Evolutionary conservation across 139 green algal genomes (phyloP), one percentile per base, ranked within the genome.

Genomic region (Volvox reticuliferus): DNA sequence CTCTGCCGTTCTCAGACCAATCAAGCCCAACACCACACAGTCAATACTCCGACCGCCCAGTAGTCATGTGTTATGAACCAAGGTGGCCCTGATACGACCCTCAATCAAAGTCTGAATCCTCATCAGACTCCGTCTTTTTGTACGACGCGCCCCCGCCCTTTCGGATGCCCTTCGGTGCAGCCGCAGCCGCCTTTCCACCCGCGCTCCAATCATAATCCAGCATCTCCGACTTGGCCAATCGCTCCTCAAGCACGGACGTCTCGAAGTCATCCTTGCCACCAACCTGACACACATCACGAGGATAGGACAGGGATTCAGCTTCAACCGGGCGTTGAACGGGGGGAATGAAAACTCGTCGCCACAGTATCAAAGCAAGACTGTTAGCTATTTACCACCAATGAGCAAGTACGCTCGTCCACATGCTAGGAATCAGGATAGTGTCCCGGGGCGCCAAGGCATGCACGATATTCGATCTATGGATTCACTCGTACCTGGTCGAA

Each of bases 21-120:
- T 55, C 44, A 55, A 55, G 44, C 44, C 44, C 44, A 55, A 55
- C 9, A 55, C 44, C 44, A 55, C 44, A 55, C 44, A 55, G 44
- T 9, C 44, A 55, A 55, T 55, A 55, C 44, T 55, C 44, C 44
- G 44, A 55, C 5, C 5, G 5, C 44, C 44, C 44, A 55, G 9
- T 55, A 5, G 44, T 55, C 44, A 5, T 9, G 44, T 9, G 44
- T 55, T 55, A 55, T 55, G 44, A 55, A 55, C 44, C n/a, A n/a
- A n/a, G n/a, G n/a, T n/a, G n/a, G n/a, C n/a, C n/a, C 44, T 55
- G 44, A 55, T 55, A 55, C 9, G 44, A 28, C 65, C 12, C 35
- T 86, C 18, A 86, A 55, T 97, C 96, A 92, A 98, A 98, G 67
- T 98, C 96, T 0, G 91, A 96, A 84, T 98, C 96, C 91, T 98